Evolutionary conservation across 2,329 filamentous ascomycete species (phyloP), one percentile per base, ranked within the genome.

Genomic region (Myriosclerotinia duriaeana): DNA sequence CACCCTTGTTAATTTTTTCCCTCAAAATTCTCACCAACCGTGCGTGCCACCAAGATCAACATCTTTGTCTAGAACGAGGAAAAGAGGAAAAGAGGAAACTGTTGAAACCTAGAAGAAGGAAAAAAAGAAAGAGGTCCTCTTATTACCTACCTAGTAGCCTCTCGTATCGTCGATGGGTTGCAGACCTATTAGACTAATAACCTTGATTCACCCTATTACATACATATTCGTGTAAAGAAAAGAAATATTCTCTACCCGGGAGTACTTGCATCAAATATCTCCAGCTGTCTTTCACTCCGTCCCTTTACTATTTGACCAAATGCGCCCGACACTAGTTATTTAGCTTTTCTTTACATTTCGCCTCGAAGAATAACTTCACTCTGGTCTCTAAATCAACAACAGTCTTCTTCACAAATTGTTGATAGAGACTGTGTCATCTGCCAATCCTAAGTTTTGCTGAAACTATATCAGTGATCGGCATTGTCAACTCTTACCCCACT

Each of bases 401-500:
- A 38, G 14, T 61, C 58, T 61, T 38, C 58, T 61, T 38, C 58
- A 22, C 9, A 38, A 52, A 34, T n/a, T 36, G 44, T 61, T 50
- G 34, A 50, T 50, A 38, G 34, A 15, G 20, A 26, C 40, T 50
- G 14, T 42, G 30, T 30, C 38, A 20, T 50, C 34, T 38, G 58
- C 20, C 20, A 26, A 38, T 60, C 30, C 30, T 26, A 30, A 9
- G 7, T n/a, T 0, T n/a, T n/a, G 20, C 2, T 50, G 46, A 50
- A 50, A 7, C 40, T 38, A 26, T 61, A 50, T 61, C 44, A 26
- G 58, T 61, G 58, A 61, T 61, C 46, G 30, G 4, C 58, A 6
- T 38, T 40, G 58, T 52, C 44, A 61, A 61, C 44, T 38, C 15
- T 38, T 61, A 61, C 63, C 50, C 66, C 59, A 50, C 54, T 60